Conservation (phyloP, 2,329 filamentous ascomycete species). For the Monilinia polystroma region DNA sequence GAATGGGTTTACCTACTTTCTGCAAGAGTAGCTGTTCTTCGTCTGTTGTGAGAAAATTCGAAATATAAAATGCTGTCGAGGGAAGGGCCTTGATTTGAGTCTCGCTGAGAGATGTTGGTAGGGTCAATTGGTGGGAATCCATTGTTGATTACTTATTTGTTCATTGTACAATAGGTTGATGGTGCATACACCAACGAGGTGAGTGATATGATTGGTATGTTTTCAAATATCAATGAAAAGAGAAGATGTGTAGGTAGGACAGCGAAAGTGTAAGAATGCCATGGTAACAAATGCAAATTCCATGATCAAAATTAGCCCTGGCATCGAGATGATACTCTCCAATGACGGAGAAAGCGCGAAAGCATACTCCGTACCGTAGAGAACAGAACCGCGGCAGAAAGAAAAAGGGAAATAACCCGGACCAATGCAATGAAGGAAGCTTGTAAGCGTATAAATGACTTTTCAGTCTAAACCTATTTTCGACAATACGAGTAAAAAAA, state of each 20-base stretch:
- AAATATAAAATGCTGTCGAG: slow-evolving; percentile 74
- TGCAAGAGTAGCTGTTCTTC: slow-evolving; percentile 71
- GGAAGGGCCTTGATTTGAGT: slow-evolving; percentile 57
- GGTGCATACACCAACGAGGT: not conserved
- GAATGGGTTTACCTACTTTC: slow-evolving; percentile 54
- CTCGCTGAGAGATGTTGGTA: slow-evolving; percentile 47
- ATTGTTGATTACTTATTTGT: not conserved
- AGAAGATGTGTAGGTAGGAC: no score
- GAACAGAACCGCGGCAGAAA: not conserved
- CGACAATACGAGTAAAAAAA: no score
- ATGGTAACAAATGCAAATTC: not conserved
- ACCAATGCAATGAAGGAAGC: not conserved
- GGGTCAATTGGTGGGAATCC: slow-evolving; percentile 24
- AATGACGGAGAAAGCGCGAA: not conserved
- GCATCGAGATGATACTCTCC: not conserved
- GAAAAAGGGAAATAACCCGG: not conserved
- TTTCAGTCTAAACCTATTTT: no score
- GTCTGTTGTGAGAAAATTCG: slow-evolving; percentile 74
- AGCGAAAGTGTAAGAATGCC: not conserved
- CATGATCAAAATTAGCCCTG: not conserved
- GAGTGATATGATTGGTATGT: not conserved
- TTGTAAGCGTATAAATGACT: not conserved
- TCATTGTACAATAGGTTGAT: not conserved
- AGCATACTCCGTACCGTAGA: not conserved
- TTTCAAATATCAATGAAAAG: not conserved